Conservation (phyloP, 2,329 filamentous ascomycete genomes). For the Stagonosporopsis rhizophila region DNA sequence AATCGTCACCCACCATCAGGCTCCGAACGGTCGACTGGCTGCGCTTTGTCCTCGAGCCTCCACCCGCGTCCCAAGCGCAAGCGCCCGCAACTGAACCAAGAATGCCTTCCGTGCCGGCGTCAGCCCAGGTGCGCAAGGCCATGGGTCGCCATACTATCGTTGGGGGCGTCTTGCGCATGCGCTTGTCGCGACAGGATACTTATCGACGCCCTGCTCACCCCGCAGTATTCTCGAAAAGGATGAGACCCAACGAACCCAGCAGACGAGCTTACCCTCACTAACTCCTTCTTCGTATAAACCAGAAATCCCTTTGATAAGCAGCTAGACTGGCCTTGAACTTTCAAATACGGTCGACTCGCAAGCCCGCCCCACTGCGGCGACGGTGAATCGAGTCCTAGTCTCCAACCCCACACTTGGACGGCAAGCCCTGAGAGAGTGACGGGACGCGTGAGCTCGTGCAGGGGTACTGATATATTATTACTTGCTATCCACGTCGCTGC, state of each 20-base stretch:
- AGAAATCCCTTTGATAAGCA: constrained; percentile 29
- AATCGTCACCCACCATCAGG: constrained; percentile 43
- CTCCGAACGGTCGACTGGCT: constrained; percentile 41
- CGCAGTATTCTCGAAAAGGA: constrained; percentile 34
- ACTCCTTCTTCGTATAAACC: constrained; percentile 23
- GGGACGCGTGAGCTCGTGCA: constrained; percentile 36
- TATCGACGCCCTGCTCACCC: constrained; percentile 39
- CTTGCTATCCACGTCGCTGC: constrained; percentile 30
- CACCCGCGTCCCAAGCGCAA: constrained; percentile 46
- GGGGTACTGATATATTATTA: constrained; percentile 38
- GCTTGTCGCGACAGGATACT: constrained; percentile 41
- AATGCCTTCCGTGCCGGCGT: constrained; percentile 36
- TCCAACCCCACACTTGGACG: constrained; percentile 37
- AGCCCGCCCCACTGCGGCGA: constrained; percentile 43
- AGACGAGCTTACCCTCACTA: constrained; percentile 20
- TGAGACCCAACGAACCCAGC: constrained; percentile 37
- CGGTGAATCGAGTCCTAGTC: constrained; percentile 26
- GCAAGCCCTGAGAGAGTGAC: constrained; percentile 34
- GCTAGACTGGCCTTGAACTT: constrained; percentile 29
- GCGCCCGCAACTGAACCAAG: constrained; percentile 43
- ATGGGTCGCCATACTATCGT: constrained; percentile 32
- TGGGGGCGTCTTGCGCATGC: constrained; percentile 32
- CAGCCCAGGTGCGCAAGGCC: constrained; percentile 36
- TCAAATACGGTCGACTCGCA: constrained; percentile 36
- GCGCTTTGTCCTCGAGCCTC: constrained; percentile 39